Percentiles rank a stretch among this genome's conserved stretches.
phyloP scores from a whole-genome alignment of 1,284 basidiomycete genomes.

The Mycena sp. region DNA sequence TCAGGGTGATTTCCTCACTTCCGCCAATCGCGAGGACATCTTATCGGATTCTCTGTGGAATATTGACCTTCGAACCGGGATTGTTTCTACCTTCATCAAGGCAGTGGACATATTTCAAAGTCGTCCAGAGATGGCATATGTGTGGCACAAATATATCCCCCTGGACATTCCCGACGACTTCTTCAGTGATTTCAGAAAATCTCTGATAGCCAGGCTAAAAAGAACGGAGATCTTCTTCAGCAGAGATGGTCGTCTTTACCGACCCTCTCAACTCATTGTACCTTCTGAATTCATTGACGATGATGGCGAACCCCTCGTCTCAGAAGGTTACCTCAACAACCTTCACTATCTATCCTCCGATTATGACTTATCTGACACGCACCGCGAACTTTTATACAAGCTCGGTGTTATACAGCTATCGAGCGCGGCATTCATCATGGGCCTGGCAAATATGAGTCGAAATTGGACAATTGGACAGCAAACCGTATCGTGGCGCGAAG shows the following conservation, averaged over 20 bases:
- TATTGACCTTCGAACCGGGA: not conserved
- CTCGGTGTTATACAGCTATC: not conserved
- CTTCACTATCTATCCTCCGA: not conserved
- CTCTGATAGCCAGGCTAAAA: not conserved
- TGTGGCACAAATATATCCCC: conserved; percentile 14
- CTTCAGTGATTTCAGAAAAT: not conserved
- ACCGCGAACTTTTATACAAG: not conserved
- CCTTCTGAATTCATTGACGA: not conserved
- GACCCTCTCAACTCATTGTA: not conserved
- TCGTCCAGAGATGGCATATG: not conserved
- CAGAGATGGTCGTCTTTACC: not conserved
- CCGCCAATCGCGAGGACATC: conserved; percentile 14
- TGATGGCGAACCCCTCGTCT: not conserved
- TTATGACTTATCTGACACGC: not conserved
- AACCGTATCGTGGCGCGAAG: not conserved
- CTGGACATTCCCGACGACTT: not conserved
- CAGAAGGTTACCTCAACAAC: not conserved
- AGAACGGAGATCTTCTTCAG: not conserved
- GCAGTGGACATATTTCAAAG: not conserved
- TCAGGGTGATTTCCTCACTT: conserved; percentile 12
- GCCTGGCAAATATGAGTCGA: not conserved
- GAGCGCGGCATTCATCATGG: not conserved
- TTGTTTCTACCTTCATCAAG: not conserved
- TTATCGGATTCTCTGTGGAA: conserved; percentile 5
- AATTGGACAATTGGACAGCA: not conserved